A percentile compares a stretch with the other conserved stretches of the same genome.
phyloP scores from a whole-genome alignment of 2,329 filamentous ascomycete genomes.

The Colletotrichum agaves region DNA sequence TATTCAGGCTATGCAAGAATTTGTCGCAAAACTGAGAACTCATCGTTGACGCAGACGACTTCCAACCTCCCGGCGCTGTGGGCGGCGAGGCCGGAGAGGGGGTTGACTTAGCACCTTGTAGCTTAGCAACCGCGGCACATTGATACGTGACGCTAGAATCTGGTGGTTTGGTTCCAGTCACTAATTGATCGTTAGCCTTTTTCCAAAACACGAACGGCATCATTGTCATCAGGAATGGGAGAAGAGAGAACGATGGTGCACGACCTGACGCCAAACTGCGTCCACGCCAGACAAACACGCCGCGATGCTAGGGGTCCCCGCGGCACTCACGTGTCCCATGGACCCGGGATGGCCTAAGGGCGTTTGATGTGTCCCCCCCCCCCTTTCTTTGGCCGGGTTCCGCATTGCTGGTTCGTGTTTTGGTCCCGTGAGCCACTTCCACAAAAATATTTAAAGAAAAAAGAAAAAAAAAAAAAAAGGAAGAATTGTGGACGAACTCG shows the following conservation, averaged over 20 bases:
- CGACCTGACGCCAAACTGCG: neutral
- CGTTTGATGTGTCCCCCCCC: neutral
- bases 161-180: conserved; percentile 18
- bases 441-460: too few relatives aligned
- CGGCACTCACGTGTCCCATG: conserved; percentile 17
- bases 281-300: conserved; percentile 3
- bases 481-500: conserved; percentile 11
- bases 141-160: conserved; percentile 22
- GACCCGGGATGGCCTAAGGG: conserved; percentile 6
- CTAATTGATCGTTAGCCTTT: neutral
- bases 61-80: conserved; percentile 15
- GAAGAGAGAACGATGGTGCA: conserved; percentile 17
- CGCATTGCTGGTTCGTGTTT: conserved; percentile 8
- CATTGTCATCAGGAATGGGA: conserved; percentile 23
- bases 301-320: neutral
- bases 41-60: neutral
- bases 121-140: conserved; percentile 8
- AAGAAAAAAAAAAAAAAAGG: too few relatives aligned
- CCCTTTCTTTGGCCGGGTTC: neutral
- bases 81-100: conserved; percentile 28
- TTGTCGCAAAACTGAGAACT: neutral
- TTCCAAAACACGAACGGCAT: neutral
- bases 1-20: neutral
- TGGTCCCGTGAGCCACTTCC: neutral
- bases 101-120: neutral